These are phyloP conservation scores for Ananas comosus DNA, from an alignment of 176 grass and related monocot genomes.

Conservation along the genomic window DNA sequence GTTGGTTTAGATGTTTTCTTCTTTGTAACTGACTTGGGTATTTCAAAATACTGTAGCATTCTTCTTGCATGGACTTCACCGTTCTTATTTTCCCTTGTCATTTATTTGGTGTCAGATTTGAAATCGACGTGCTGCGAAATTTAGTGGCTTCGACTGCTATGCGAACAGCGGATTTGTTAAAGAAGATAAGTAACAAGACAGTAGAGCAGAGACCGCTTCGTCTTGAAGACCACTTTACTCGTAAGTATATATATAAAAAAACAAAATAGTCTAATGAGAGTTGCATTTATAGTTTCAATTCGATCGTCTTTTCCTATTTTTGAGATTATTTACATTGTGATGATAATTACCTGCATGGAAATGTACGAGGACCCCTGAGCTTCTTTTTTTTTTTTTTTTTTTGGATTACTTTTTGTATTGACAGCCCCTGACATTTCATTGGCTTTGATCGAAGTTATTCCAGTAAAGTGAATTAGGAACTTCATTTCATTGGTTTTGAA, in stretches of 20 bases:
- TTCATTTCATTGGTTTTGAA: too few relatives aligned
- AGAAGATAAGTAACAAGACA: neutral
- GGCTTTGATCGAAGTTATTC: too few relatives aligned
- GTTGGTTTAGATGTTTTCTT: neutral
- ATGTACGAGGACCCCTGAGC: too few relatives aligned
- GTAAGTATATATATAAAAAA: constrained; percentile 19
- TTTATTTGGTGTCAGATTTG: constrained; percentile 24
- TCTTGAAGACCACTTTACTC: constrained; percentile 29
- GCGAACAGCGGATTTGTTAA: constrained; percentile 17
- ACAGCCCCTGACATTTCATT: too few relatives aligned
- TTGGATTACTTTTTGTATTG: too few relatives aligned
- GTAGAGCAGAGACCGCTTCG: neutral
- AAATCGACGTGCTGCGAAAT: constrained; percentile 35
- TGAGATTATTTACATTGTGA: too few relatives aligned
- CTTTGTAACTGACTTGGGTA: neutral
- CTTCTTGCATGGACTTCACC: neutral
- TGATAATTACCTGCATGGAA: too few relatives aligned
- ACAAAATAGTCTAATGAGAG: neutral
- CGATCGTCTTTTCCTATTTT: neutral
- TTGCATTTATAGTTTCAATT: neutral
- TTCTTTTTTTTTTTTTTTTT: too few relatives aligned
- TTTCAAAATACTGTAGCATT: neutral
- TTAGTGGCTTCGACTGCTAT: constrained; percentile 16
- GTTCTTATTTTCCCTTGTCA: neutral
- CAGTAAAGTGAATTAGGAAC: too few relatives aligned